phyloP scores from a whole-genome alignment of 345 rosid species.

The Brassica cretica region DNA sequence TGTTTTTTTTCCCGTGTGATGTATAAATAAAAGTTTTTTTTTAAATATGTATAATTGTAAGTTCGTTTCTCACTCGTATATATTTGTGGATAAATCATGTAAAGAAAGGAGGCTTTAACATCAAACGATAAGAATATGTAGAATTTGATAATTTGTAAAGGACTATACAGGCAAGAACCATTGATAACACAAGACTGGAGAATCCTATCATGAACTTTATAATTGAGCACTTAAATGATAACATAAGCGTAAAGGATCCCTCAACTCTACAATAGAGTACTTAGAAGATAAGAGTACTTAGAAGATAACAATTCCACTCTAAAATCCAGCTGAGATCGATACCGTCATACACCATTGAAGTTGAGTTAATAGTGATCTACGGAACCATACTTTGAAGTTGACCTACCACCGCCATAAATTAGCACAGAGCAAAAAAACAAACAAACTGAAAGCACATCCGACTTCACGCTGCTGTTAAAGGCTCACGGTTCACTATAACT shows the following conservation, averaged over 20 bases:
- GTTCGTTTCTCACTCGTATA: neutral
- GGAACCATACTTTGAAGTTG: neutral
- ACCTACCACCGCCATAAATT: neutral
- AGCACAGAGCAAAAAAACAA: neutral
- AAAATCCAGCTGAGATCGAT: too few species aligned
- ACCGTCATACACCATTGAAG: neutral
- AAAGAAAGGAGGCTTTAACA: neutral
- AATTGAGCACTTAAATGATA: neutral
- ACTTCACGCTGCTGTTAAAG: slow-evolving; percentile 1
- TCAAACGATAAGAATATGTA: neutral
- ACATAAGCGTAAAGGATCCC: neutral
- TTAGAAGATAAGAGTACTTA: too few species aligned
- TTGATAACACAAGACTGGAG: neutral
- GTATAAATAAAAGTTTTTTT: neutral
- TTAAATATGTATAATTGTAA: neutral
- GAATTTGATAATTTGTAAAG: neutral
- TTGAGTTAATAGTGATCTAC: neutral
- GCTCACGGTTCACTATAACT: slow-evolving; percentile 6
- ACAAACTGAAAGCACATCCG: slow-evolving; percentile 1
- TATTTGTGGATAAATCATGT: slow-evolving; percentile 13
- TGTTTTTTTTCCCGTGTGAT: neutral
- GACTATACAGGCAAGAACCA: neutral
- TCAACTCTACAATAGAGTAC: too few species aligned
- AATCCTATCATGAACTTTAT: neutral
- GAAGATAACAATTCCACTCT: too few species aligned